Base-by-base conservation (phyloP, 805 yeast species). In the Lipomyces spencermartinsiae region DNA sequence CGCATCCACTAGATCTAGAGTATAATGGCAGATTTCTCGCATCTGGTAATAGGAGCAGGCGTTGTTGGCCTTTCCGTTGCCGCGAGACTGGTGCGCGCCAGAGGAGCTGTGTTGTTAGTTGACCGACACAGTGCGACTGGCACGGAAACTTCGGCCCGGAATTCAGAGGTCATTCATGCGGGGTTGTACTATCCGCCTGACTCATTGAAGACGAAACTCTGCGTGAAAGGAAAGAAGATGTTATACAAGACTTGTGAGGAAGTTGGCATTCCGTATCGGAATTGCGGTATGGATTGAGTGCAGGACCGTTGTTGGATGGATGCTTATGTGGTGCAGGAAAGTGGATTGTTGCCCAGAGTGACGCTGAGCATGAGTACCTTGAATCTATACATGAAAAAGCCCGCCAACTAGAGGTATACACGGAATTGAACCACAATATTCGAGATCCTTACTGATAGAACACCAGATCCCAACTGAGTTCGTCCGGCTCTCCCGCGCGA, bases 151-250 rank as follows among this genome's bases (percentile, higher is more conserved):
- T 89, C 96, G 5, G 85, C 94, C n/a, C 81, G 97, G 62, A 93
- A 93, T 80, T 90, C 97, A 1, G 98, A 93, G 75, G 98, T 93
- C 33, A 89, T 93, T 31, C 98, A 93, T 78, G 97, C 97, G 0
- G 97, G 97, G 0, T 74, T 93, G 6, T 93, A 93, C 76, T 90
- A 91, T 74, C 96, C 97, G 0, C 79, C 81, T 9, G 85, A 85
- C 66, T 83, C 90, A 1, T 80, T 93, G 63, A 89, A 91, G 75
- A 86, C 91, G 0, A 78, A 81, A 71, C 78, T 93, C 35, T 93
- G 97, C 74, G 81, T 93, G 43, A 83, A 84, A 51, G 98, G 98
- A 0, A 92, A 90, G 73, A 78, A 86, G 14, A 78, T 87, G 77
- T 81, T 93, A 12, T 93, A 92, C 76, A 79, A 80, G 16, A 78